Conservation (phyloP, 2,329 filamentous ascomycete species). For the Helotiales sp. region DNA sequence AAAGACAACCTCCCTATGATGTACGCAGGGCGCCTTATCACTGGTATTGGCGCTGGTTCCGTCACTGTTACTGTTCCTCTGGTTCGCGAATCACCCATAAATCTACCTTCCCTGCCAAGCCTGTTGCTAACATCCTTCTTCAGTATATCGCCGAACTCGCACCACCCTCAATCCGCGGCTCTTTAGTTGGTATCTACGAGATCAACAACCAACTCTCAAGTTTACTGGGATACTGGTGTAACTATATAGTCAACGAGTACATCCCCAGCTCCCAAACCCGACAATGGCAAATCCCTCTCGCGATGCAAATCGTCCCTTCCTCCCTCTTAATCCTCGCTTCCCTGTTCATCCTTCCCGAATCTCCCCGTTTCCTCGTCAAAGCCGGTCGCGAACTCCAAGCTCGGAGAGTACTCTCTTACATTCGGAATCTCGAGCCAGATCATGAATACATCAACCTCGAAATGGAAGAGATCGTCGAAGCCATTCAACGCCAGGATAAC, state of each 20-base stretch:
- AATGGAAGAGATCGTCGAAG: conserved; percentile 24
- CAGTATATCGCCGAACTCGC: conserved; percentile 32
- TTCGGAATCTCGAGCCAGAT: conserved; percentile 11
- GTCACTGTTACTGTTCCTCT: conserved; percentile 28
- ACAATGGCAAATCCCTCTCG: conserved; percentile 39
- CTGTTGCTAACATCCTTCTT: conserved; percentile 3
- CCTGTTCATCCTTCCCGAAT: conserved; percentile 67
- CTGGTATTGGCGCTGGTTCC: conserved; percentile 28
- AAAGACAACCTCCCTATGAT: conserved; percentile 24
- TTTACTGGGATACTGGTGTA: conserved; percentile 28
- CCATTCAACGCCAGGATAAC: conserved; percentile 18
- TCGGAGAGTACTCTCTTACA: conserved; percentile 16
- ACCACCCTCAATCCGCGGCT: conserved; percentile 29
- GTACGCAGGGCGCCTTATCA: conserved; percentile 30
- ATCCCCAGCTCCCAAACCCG: conserved; percentile 10
- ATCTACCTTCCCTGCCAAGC: not conserved
- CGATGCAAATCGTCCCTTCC: conserved; percentile 37
- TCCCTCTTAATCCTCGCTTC: conserved; percentile 28
- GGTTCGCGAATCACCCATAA: conserved; percentile 13
- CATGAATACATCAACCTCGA: conserved; percentile 21
- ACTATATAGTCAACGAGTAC: conserved; percentile 26
- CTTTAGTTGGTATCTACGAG: conserved; percentile 30
- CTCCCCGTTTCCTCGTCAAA: conserved; percentile 49
- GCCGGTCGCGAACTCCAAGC: conserved; percentile 13
- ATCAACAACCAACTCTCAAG: conserved; percentile 30